Evolutionary conservation across 208 protist genomes (phyloP), one percentile per base, ranked within the genome.

Genomic region (Wallacemonas sp.): DNA sequence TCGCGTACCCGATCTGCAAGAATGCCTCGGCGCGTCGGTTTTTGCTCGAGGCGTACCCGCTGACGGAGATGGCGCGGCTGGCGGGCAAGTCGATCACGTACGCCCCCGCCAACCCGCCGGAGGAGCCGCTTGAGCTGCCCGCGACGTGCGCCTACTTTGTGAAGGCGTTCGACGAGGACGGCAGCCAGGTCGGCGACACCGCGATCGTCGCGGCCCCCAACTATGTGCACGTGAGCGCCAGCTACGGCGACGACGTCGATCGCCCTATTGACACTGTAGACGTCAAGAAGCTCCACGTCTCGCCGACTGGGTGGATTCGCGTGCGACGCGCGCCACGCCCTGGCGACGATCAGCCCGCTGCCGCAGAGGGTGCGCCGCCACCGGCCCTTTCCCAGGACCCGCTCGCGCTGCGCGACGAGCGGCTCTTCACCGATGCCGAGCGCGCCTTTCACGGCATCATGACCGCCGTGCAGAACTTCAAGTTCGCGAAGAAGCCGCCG

Each of bases 381-480:
- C 4, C n/a, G 16, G 18, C 42, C 42, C 18, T 55, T 3, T 55
- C 48, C 7, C 48, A 55, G 26, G 23, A 55, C 48, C 11, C n/a
- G 5, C 8, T 5, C 26, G 48, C 48, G 14, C 14, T 55, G 18
- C 26, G 48, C 11, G 48, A 55, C 29, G 48, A 26, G 26, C 48
- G 48, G 10, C 48, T 55, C 5, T 4, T 55, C 25, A 55, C 48
- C 14, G 48, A 55, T 55, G 48, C 48, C 10, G 48, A 55, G 48
- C 48, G 48, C 20, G 48, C 48, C 48, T 55, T 55, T 20, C 48
- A 55, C 48, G 48, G 48, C 26, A 55, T 55, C 48, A 55, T 55
- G 48, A 32, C 7, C 25, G 48, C 48, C 11, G 48, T 55, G 48
- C 25, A 26, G 25, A 55, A 55, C 26, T 55, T 55, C 26, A 26